These are phyloP conservation scores for Metschnikowia matae DNA, from an alignment of 805 yeast species.

Conservation along the genomic window DNA sequence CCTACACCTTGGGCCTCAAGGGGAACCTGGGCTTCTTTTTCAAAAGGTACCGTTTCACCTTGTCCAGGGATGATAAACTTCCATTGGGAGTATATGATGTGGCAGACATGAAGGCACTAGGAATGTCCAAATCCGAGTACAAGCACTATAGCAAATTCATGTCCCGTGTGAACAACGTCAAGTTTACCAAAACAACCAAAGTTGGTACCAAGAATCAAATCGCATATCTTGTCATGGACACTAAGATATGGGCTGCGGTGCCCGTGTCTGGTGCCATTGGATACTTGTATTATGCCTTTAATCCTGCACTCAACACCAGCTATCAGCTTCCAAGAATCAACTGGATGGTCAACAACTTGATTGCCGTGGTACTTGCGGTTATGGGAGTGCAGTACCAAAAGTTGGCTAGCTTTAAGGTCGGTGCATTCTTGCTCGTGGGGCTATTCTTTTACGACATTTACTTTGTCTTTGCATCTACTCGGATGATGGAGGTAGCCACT, in stretches of 20 bases:
- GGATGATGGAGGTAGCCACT: slow-evolving; percentile 62
- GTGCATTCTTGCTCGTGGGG: slow-evolving; percentile 41
- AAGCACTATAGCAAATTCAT: slow-evolving; percentile 11
- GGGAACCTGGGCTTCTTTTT: slow-evolving; percentile 23
- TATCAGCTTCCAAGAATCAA: slow-evolving; percentile 20
- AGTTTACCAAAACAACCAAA: slow-evolving; percentile 18
- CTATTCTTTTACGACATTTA: slow-evolving; percentile 61
- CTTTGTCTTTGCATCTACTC: slow-evolving; percentile 60
- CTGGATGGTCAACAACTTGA: slow-evolving; percentile 46
- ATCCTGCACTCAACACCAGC: slow-evolving; percentile 11
- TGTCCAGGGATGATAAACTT: slow-evolving; percentile 35
- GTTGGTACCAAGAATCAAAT: slow-evolving; percentile 29
- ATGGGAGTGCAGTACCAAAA: slow-evolving; percentile 37
- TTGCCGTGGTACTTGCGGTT: slow-evolving; percentile 42
- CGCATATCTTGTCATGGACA: slow-evolving; percentile 20
- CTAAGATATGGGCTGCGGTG: slow-evolving; percentile 12
- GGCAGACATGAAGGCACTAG: slow-evolving; percentile 1
- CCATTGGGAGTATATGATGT: slow-evolving; percentile 36
- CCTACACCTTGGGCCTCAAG: slow-evolving; percentile 20
- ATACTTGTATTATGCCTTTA: slow-evolving; percentile 14
- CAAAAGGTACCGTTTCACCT: slow-evolving; percentile 38
- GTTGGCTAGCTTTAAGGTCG: slow-evolving; percentile 44
- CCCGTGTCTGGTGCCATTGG: slow-evolving; percentile 16
- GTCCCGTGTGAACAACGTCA: slow-evolving; percentile 12
- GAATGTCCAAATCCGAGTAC: slow-evolving; percentile 6